These are phyloP conservation scores for Cucurbita moschata DNA, from an alignment of 306 rosid genomes.

Conservation along the genomic window DNA sequence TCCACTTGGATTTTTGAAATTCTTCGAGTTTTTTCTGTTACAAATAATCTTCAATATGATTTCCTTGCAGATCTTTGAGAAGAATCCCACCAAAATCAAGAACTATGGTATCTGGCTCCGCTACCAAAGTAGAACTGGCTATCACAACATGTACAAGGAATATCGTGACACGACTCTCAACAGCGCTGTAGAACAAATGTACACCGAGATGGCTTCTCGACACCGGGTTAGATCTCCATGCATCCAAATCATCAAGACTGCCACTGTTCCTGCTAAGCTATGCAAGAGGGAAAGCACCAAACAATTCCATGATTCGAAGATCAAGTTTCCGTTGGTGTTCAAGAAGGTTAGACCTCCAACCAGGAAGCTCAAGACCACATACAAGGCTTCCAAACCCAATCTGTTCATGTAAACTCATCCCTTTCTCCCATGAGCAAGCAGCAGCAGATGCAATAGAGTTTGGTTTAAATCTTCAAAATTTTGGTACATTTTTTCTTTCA, in stretches of 20 bases:
- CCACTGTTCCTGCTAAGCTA: constrained; percentile 64
- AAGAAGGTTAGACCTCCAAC: constrained; percentile 76
- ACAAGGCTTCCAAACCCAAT: constrained; percentile 80
- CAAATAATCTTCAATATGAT: background rate
- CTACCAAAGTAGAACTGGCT: constrained; percentile 80
- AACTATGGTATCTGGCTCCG: constrained; percentile 85
- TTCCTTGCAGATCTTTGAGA: constrained; percentile 62
- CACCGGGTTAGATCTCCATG: constrained; percentile 85
- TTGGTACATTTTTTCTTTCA: background rate
- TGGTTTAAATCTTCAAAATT: background rate
- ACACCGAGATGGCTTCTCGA: constrained; percentile 81
- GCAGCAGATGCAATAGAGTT: background rate
- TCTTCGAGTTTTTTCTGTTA: background rate
- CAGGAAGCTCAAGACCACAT: constrained; percentile 80
- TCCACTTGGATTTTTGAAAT: background rate
- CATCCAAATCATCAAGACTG: constrained; percentile 81
- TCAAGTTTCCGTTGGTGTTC: constrained; percentile 76
- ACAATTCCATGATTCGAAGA: constrained; percentile 75
- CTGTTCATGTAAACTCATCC: constrained; percentile 45
- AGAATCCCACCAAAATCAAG: constrained; percentile 70
- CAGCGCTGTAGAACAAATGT: constrained; percentile 68
- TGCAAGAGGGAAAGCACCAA: constrained; percentile 93
- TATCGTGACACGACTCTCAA: constrained; percentile 82
- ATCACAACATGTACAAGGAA: constrained; percentile 91
- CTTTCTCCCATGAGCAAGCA: background rate